Percentiles rank a stretch among this genome's conserved stretches.
These are phyloP conservation scores for Aureobasidium vineae DNA, from an alignment of 2,329 filamentous ascomycete genomes.

Conservation along the genomic window DNA sequence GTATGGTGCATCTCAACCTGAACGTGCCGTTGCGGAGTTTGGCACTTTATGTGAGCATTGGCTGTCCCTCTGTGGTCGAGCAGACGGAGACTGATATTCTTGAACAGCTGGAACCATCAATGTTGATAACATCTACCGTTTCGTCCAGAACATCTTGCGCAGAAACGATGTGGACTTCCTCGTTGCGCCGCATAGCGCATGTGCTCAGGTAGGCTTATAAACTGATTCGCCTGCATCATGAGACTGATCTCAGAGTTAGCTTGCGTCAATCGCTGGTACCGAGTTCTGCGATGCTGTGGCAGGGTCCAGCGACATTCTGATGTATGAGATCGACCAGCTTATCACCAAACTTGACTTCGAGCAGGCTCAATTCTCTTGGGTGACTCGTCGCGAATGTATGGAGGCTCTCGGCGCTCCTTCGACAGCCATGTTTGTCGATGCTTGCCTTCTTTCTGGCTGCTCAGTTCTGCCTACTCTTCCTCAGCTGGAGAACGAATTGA, in stretches of 20 bases:
- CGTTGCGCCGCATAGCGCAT: conserved; percentile 83
- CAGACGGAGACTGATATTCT: conserved; percentile 28
- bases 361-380: conserved; percentile 60
- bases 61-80: background rate
- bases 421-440: conserved; percentile 77
- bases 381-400: conserved; percentile 67
- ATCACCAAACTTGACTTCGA: conserved; percentile 70
- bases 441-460: conserved; percentile 77
- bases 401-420: conserved; percentile 62
- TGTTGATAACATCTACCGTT: conserved; percentile 69
- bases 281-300: conserved; percentile 72
- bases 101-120: conserved; percentile 61
- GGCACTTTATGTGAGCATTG: conserved; percentile 53
- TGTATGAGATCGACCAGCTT: conserved; percentile 78
- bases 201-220: conserved; percentile 66
- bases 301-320: conserved; percentile 78
- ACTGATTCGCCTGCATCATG: background rate
- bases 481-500: conserved; percentile 56
- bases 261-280: conserved; percentile 25
- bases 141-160: conserved; percentile 71
- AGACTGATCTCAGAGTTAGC: conserved; percentile 32
- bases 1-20: conserved; percentile 77
- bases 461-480: conserved; percentile 78
- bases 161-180: conserved; percentile 70
- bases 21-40: conserved; percentile 81